These are phyloP conservation scores for Globisporangium irregulare DNA, from an alignment of 352 stramenopile species.

Conservation along the genomic window DNA sequence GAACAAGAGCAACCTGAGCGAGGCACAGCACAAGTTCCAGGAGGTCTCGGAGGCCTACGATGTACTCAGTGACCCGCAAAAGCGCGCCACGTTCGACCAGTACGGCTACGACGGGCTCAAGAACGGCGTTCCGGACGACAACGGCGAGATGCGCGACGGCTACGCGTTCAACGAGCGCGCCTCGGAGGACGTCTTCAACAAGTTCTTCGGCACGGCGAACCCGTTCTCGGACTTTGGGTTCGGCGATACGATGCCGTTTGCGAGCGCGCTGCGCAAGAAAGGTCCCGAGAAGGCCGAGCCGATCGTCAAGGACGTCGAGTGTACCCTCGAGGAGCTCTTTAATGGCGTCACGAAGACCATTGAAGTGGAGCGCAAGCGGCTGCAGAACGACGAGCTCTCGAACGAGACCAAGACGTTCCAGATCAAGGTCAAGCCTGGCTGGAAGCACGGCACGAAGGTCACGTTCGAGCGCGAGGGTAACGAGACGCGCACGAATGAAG, in stretches of 20 bases:
- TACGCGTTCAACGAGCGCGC: slow-evolving; percentile 91
- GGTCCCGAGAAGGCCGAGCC: slow-evolving; percentile 65
- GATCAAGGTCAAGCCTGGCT: slow-evolving; percentile 91
- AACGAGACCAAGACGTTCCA: slow-evolving; percentile 84
- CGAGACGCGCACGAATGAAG: slow-evolving; percentile 89
- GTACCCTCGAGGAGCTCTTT: slow-evolving; percentile 92
- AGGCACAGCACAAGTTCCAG: slow-evolving; percentile 92
- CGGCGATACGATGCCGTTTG: slow-evolving; percentile 81
- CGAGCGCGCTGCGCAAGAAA: slow-evolving; percentile 74
- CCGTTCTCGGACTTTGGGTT: slow-evolving; percentile 92
- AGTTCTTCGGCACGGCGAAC: slow-evolving; percentile 92
- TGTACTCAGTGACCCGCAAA: slow-evolving; percentile 90
- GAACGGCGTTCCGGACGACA: slow-evolving; percentile 83
- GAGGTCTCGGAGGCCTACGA: slow-evolving; percentile 95
- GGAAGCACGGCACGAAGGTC: slow-evolving; percentile 94
- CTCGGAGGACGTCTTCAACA: slow-evolving; percentile 89
- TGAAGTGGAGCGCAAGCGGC: slow-evolving; percentile 74
- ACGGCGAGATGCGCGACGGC: slow-evolving; percentile 69
- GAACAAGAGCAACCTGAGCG: slow-evolving; percentile 83
- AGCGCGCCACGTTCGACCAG: slow-evolving; percentile 92
- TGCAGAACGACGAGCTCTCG: slow-evolving; percentile 71
- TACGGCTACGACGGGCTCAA: slow-evolving; percentile 93
- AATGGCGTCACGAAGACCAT: slow-evolving; percentile 86
- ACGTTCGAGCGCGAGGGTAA: slow-evolving; percentile 93
- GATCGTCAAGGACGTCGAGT: slow-evolving; percentile 71